A percentile compares a stretch with the other conserved stretches of the same genome.
Conservation (phyloP, 768 basidiomycete species). For the Kwoniella europaea region DNA sequence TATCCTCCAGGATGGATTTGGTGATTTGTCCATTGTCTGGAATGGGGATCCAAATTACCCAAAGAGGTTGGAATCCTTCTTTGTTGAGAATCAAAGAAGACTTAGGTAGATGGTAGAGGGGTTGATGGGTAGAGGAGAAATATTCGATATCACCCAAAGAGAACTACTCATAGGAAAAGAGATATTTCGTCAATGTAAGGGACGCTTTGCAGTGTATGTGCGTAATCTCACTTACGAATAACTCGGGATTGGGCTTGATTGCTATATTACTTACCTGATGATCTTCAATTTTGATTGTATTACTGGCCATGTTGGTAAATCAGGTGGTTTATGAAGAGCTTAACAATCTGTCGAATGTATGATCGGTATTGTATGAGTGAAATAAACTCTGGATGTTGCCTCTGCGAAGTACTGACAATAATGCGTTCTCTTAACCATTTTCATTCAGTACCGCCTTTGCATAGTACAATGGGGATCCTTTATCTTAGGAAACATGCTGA, state of each 20-base stretch:
- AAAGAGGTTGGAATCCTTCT: not conserved
- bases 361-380: too few species aligned
- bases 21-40: not conserved
- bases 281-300: not conserved
- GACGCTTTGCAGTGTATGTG: not conserved
- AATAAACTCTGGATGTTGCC: too few species aligned
- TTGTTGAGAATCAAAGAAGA: not conserved
- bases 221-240: not conserved
- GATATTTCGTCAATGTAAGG: too few species aligned
- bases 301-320: not conserved
- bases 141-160: not conserved
- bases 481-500: too few species aligned
- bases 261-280: not conserved
- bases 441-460: too few species aligned
- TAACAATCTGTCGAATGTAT: too few species aligned
- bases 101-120: not conserved
- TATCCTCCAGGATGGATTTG: not conserved
- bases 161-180: not conserved
- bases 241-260: not conserved
- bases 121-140: not conserved
- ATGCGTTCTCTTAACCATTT: too few species aligned
- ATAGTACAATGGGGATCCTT: too few species aligned
- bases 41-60: not conserved
- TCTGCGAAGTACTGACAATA: too few species aligned
- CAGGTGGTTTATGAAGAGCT: too few species aligned